Evolutionary conservation across 2,329 filamentous ascomycete species (phyloP), one percentile per base, ranked within the genome.

Genomic region (Penicillium freii): DNA sequence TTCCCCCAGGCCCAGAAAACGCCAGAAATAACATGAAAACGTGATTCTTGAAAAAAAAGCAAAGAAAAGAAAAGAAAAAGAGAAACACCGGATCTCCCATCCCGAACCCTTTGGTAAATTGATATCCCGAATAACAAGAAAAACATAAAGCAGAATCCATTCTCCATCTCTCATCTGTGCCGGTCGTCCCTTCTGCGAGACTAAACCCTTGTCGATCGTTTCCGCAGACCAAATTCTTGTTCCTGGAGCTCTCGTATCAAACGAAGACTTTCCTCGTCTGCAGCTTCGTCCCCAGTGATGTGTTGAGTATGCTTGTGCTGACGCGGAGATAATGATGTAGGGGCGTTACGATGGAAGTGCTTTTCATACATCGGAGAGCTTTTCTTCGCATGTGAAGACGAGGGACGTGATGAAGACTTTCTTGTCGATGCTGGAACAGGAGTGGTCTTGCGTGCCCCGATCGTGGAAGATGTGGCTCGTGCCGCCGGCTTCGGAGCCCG

Each of bases 241-340:
- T 78, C 77, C 57, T 78, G 77, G 33, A 79, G 61, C 64, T 78
- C 75, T 56, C 75, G 73, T 47, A 79, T 79, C 46, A 79, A 60
- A 49, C 71, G 74, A 59, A 79, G 61, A 51, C 75, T 79, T 54
- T 79, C 77, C 8, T 72, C 70, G 61, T 79, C 77, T 9, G 71
- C 66, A 23, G 71, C 71, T 29, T 68, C 66, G 19, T 75, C 70
- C 42, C 64, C 65, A 7, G 53, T 42, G 8, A 71, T 66, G 43
- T 68, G 65, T 46, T 72, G 72, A 23, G 53, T 42, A 51, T 63
- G 65, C 59, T 72, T 60, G 13, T 62, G 52, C 47, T 73, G 70
- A 25, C 62, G 64, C 5, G 71, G 69, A 11, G 71, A 73, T 9
- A 64, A 48, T 3, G 66, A 69, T 5, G 64, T 60, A 13, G 62